Conservation (phyloP, 371 early-diverging fungal species). For the Mucor ambiguus region DNA sequence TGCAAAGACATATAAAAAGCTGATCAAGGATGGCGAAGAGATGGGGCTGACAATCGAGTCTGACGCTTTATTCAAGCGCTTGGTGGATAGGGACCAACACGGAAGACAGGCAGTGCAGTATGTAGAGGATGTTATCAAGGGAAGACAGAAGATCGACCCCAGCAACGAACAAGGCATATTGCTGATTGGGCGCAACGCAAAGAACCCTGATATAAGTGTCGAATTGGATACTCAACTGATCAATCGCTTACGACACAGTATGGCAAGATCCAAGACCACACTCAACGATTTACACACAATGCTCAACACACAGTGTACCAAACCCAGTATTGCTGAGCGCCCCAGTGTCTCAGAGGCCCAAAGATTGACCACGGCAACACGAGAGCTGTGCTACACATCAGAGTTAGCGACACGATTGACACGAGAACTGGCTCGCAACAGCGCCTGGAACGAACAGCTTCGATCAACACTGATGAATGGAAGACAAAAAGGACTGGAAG, state of each 20-base stretch:
- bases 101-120: conserved; percentile 11
- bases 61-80: conserved; percentile 1
- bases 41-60: neutral
- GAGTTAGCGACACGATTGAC: conserved; percentile 10
- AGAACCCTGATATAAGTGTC: conserved; percentile 2
- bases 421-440: conserved; percentile 3
- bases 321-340: conserved; percentile 6
- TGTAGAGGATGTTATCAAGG: conserved; percentile 18
- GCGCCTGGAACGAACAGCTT: conserved; percentile 20
- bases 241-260: conserved; percentile 2
- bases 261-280: conserved; percentile 10
- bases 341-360: conserved; percentile 16
- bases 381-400: conserved; percentile 16
- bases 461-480: conserved; percentile 21
- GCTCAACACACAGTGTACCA: neutral
- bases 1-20: conserved; percentile 13
- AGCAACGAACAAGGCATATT: conserved; percentile 10
- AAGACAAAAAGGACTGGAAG: conserved; percentile 18
- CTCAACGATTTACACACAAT: conserved; percentile 13
- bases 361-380: conserved; percentile 5
- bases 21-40: conserved; percentile 23
- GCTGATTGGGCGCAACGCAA: neutral
- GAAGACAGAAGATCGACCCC: conserved; percentile 17
- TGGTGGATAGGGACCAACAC: conserved; percentile 5
- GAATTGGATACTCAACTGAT: conserved; percentile 16